phyloP scores from a whole-genome alignment of 768 basidiomycete genomes.

The Tylopilus balloui region DNA sequence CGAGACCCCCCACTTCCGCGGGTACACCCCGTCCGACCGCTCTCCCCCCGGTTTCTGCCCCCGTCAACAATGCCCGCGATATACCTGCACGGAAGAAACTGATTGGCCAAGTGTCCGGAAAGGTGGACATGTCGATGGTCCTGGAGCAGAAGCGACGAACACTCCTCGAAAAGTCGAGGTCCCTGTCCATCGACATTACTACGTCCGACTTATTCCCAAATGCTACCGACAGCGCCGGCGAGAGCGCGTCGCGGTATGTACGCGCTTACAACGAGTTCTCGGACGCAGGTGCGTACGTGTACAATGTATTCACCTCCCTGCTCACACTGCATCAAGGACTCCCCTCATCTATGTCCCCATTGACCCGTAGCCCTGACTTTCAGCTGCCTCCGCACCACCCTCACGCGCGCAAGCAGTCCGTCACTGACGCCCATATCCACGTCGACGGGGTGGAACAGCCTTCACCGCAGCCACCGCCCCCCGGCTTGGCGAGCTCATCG shows the following conservation, averaged over 20 bases:
- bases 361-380: conserved; percentile 49
- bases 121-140: conserved; percentile 42
- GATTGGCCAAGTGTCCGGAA: conserved; percentile 42
- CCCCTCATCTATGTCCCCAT: conserved; percentile 18
- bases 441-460: conserved; percentile 29
- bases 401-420: conserved; percentile 72
- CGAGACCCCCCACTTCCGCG: conserved; percentile 79
- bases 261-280: conserved; percentile 32
- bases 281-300: conserved; percentile 14
- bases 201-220: conserved; percentile 41
- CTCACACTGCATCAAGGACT: conserved; percentile 9
- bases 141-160: conserved; percentile 52
- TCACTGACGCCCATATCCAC: conserved; percentile 48
- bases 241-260: conserved; percentile 23
- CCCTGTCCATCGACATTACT: conserved; percentile 62
- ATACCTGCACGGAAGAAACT: conserved; percentile 46
- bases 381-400: conserved; percentile 60
- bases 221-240: conserved; percentile 8
- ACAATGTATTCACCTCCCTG: neutral
- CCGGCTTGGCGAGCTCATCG: conserved; percentile 36
- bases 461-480: conserved; percentile 10
- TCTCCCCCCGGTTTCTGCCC: conserved; percentile 21
- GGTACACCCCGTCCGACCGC: conserved; percentile 47
- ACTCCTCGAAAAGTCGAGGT: conserved; percentile 47
- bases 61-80: conserved; percentile 27